Conservation (phyloP, 2,329 filamentous ascomycete species). For the Ceratocystis diversiconidia region DNA sequence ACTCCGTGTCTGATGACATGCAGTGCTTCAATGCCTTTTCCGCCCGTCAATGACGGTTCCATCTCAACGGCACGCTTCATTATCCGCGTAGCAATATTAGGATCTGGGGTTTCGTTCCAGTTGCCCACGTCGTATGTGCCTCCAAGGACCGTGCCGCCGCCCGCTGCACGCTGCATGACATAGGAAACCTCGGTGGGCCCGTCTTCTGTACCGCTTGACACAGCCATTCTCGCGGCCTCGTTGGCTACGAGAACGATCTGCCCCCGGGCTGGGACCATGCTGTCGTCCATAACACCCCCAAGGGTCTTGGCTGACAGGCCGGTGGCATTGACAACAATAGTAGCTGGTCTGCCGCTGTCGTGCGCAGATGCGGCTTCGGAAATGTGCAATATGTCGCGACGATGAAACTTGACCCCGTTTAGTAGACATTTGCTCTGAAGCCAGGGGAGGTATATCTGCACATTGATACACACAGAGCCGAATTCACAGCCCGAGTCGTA, state of each 20-base stretch:
- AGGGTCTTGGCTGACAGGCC: conserved; percentile 62
- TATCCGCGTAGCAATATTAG: conserved; percentile 65
- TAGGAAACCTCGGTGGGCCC: conserved; percentile 60
- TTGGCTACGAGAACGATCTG: conserved; percentile 78
- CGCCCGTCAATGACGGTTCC: conserved; percentile 48
- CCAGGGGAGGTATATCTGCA: conserved; percentile 74
- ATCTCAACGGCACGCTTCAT: conserved; percentile 61
- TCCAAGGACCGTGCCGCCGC: conserved; percentile 76
- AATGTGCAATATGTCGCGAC: conserved; percentile 54
- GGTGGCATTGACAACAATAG: conserved; percentile 69
- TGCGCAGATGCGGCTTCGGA: conserved; percentile 39
- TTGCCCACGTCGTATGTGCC: conserved; percentile 67
- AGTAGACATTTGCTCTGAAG: conserved; percentile 66
- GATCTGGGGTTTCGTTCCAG: conserved; percentile 68
- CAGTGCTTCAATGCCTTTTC: conserved; percentile 57
- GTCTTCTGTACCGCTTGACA: conserved; percentile 59
- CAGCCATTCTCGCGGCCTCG: conserved; percentile 54
- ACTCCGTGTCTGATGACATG: conserved; percentile 70
- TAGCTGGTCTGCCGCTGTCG: conserved; percentile 15
- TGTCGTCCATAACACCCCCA: conserved; percentile 65
- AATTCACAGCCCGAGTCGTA: conserved; percentile 62
- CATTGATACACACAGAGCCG: conserved; percentile 83
- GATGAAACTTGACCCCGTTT: conserved; percentile 53
- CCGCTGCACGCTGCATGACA: conserved; percentile 64
- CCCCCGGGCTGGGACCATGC: conserved; percentile 62